Conservation (phyloP, 345 rosid genomes). For the Lagerstroemia speciosa region DNA sequence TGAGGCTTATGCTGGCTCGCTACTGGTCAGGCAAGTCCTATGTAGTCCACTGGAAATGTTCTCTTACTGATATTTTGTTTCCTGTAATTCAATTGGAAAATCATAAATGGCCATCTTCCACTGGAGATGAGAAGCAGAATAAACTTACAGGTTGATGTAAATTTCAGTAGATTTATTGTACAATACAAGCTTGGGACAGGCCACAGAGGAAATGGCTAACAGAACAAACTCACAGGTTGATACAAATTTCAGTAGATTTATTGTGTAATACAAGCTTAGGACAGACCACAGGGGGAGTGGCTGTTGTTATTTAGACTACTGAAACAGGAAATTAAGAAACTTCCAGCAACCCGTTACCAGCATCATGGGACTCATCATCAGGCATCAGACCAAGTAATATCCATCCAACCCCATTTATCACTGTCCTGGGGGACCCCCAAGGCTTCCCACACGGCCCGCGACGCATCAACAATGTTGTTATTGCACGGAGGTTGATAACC, state of each 20-base stretch:
- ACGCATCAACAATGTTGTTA: conserved; percentile 8
- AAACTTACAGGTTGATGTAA: background rate
- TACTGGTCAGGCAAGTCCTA: background rate
- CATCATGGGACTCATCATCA: background rate
- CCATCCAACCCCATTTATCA: conserved; percentile 8
- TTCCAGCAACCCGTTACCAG: too few relatives aligned
- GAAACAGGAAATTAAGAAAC: background rate
- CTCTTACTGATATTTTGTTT: too few relatives aligned
- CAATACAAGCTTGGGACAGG: background rate
- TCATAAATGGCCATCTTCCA: background rate
- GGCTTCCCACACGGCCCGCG: conserved; percentile 9
- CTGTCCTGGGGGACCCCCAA: conserved; percentile 6
- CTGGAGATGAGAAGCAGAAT: background rate
- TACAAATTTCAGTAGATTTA: background rate
- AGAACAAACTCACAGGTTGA: background rate
- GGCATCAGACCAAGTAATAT: conserved; percentile 6
- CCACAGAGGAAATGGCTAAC: background rate
- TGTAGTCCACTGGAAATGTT: too few relatives aligned
- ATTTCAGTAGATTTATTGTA: background rate
- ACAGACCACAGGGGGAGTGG: background rate
- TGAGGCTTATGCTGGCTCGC: background rate
- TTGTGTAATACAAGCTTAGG: background rate
- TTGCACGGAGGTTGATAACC: conserved; percentile 12
- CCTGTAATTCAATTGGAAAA: background rate
- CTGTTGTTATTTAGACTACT: background rate